Conservation (phyloP, 1,284 basidiomycete genomes). For the Limonomyces culmigenus region DNA sequence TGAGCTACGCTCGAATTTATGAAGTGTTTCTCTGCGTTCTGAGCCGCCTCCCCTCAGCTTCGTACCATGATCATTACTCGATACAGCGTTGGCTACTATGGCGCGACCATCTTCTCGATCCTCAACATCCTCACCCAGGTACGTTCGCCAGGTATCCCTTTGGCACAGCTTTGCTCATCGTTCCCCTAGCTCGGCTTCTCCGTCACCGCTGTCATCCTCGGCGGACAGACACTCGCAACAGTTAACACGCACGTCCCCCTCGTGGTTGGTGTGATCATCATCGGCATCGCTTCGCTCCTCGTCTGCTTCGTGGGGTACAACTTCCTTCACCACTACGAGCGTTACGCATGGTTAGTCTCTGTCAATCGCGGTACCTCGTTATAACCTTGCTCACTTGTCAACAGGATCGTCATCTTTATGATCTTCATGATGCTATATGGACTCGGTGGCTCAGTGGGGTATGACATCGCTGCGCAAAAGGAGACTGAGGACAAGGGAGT, state of each 20-base stretch:
- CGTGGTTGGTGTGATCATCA: conserved; percentile 26
- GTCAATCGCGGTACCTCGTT: background rate
- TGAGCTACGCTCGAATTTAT: background rate
- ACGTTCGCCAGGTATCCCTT: conserved; percentile 5
- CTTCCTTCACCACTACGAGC: conserved; percentile 40
- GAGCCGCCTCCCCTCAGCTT: conserved; percentile 13
- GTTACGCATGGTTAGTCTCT: conserved; percentile 38
- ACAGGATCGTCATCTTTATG: conserved; percentile 24
- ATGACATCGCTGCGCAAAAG: conserved; percentile 27
- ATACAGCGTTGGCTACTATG: conserved; percentile 39
- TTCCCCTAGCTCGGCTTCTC: conserved; percentile 25
- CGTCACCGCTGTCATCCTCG: conserved; percentile 26
- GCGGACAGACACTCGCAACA: conserved; percentile 28
- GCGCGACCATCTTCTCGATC: conserved; percentile 36
- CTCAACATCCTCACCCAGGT: conserved; percentile 41
- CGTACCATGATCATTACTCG: conserved; percentile 43
- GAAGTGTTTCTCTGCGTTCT: background rate
- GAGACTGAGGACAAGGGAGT: conserved; percentile 26
- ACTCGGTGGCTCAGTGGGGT: conserved; percentile 32
- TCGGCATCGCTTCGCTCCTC: conserved; percentile 24
- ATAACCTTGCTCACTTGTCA: background rate
- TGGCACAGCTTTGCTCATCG: background rate
- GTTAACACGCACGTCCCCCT: conserved; percentile 24
- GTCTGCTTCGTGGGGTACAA: conserved; percentile 34
- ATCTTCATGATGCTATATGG: conserved; percentile 41